Base-by-base conservation (phyloP, 176 grass and related monocot species). In the Hsuehochloa calcarea region DNA sequence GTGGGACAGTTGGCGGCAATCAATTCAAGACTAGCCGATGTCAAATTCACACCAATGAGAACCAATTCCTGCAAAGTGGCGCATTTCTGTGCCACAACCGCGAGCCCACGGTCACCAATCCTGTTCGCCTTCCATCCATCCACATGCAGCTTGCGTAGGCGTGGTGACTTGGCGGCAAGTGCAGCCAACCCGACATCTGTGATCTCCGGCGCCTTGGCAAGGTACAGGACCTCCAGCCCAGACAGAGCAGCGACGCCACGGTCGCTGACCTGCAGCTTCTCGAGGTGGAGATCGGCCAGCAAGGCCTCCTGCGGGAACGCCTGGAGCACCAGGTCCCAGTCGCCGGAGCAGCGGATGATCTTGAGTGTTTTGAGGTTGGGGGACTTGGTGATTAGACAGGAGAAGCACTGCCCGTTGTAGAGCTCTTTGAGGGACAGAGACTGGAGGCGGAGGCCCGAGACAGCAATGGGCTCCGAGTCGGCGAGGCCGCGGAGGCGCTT, bases 211-310 rank as follows among this genome's bases (percentile, higher is more conserved):
- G 72, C 90, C 72, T 96, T 99, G 12, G 92, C 88, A 38, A 99
- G 91, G 86, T 92, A 92, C 37, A 99, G 84, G 38, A 92, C 85
- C 71, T 96, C 91, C 8, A 96, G 90, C 8, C 89, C 86, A 14
- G 41, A 85, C 3, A 99, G 70, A 9, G 86, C 52, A 0, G 79
- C 70, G 3, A 99, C 84, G 8, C 96, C 96, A n/a, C 37, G 79
- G 77, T 99, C 93, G 22, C 93, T 93, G 82, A 99, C 93, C 88
- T 99, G 96, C 22, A 99, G 80, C 90, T 99, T 99, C 84, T 99
- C 96, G 6, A 99, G 91, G 68, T 99, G 96, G 49, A 99, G 85
- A 66, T 96, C 96, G 2, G 75, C 29, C 5, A 99, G 89, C 27
- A 80, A 50, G 62, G 91, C 81, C 46, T 75, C 85, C 4, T 65